Conservation (phyloP, 169 alveolate genomes). For the Plasmodium relictum region DNA sequence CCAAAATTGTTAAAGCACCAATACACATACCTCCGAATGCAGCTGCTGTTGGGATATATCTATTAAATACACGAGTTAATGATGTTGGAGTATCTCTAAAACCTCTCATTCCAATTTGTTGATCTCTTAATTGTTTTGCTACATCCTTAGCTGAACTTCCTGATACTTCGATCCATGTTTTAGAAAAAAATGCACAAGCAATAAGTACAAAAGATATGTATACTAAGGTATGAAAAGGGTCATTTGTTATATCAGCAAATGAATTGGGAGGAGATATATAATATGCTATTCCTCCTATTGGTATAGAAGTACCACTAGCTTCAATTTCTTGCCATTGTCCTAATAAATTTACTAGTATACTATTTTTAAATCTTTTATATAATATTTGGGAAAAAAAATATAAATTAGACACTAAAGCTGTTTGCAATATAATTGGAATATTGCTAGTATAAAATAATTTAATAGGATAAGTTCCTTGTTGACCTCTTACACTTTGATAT, state of each 20-base stretch:
- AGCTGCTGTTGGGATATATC: conserved; percentile 99
- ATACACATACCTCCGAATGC: conserved; percentile 99
- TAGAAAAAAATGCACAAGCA: conserved; percentile 99
- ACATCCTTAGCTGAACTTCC: conserved; percentile 99
- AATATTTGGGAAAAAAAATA: conserved; percentile 99
- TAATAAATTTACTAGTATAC: conserved; percentile 94
- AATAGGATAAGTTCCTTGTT: conserved; percentile 98
- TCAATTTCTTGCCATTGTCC: conserved; percentile 98
- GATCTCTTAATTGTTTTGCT: conserved; percentile 99
- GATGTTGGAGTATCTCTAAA: conserved; percentile 89
- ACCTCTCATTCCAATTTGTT: conserved; percentile 91
- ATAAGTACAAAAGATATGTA: conserved; percentile 97
- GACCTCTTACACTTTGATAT: conserved; percentile 97
- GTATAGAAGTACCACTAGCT: conserved; percentile 97
- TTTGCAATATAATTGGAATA: conserved; percentile 99
- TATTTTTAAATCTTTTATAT: conserved; percentile 96
- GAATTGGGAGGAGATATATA: conserved; percentile 98
- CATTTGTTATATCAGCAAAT: conserved; percentile 93
- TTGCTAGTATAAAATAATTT: conserved; percentile 99
- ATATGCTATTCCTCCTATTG: conserved; percentile 99
- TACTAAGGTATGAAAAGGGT: conserved; percentile 97
- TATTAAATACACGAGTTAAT: conserved; percentile 84
- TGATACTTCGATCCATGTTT: conserved; percentile 99
- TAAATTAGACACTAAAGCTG: conserved; percentile 98
- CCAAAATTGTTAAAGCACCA: conserved; percentile 98